Conservation (phyloP, 164 flowering plant genomes). For the Magnolia kwangsiensis region DNA sequence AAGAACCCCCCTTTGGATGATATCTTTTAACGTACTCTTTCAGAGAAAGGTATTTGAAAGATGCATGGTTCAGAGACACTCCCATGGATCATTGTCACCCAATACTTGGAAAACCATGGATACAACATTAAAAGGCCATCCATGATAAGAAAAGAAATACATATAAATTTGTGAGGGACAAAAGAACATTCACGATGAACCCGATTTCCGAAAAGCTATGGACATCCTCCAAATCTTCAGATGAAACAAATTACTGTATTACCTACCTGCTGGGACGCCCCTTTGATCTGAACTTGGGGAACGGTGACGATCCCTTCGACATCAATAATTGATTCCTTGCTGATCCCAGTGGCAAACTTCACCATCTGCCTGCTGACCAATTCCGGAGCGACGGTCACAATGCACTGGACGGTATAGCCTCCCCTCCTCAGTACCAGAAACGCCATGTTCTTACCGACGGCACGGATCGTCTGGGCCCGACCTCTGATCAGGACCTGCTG, state of each 20-base stretch:
- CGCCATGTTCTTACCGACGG: constrained; percentile 76
- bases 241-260: not conserved
- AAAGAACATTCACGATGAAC: too few relatives aligned
- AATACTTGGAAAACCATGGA: too few relatives aligned
- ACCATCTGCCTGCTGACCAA: constrained; percentile 75
- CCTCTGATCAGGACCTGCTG: constrained; percentile 62
- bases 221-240: too few relatives aligned
- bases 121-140: too few relatives aligned
- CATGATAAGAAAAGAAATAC: too few relatives aligned
- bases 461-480: constrained; percentile 63
- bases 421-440: constrained; percentile 74
- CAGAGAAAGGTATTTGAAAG: too few relatives aligned
- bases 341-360: constrained; percentile 56
- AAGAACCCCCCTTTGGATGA: too few relatives aligned
- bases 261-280: constrained; percentile 75
- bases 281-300: constrained; percentile 59
- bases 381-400: constrained; percentile 47
- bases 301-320: constrained; percentile 66
- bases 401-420: constrained; percentile 86
- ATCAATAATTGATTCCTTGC: constrained; percentile 71
- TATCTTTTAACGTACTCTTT: too few relatives aligned
- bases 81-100: too few relatives aligned
- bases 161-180: too few relatives aligned
- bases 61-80: too few relatives aligned
- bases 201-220: too few relatives aligned